A percentile compares a stretch with the other conserved stretches of the same genome.
These are phyloP conservation scores for Oidium heveae DNA, from an alignment of 2,329 filamentous ascomycete genomes.

Conservation along the genomic window DNA sequence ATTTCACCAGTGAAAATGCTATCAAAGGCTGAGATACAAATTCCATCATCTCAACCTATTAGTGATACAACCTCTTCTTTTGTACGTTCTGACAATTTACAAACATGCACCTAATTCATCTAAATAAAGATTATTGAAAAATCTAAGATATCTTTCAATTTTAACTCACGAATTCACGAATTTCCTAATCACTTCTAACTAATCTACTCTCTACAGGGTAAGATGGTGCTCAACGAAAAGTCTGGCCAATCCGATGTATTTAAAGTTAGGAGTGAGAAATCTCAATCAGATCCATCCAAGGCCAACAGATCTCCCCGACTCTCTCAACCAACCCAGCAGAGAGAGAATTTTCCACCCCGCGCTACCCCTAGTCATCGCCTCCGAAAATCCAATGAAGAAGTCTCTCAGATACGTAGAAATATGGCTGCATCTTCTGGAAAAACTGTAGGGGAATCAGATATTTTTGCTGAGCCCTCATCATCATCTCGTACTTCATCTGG, in stretches of 20 bases:
- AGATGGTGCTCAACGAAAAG: slow-evolving; percentile 27
- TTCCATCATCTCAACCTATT: slow-evolving; percentile 4
- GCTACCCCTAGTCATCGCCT: slow-evolving; percentile 25
- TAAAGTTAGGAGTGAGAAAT: slow-evolving; percentile 15
- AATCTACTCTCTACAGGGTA: background rate
- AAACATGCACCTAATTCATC: too few species aligned
- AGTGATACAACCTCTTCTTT: slow-evolving; percentile 45
- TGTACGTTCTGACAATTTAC: slow-evolving; percentile 27
- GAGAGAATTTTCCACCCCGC: slow-evolving; percentile 19
- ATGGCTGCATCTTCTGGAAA: slow-evolving; percentile 15
- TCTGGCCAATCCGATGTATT: slow-evolving; percentile 38
- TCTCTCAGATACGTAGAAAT: slow-evolving; percentile 23
- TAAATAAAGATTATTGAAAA: too few species aligned
- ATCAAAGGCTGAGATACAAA: slow-evolving; percentile 17
- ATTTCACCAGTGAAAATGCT: slow-evolving; percentile 6
- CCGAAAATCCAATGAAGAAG: slow-evolving; percentile 40
- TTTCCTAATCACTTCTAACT: background rate
- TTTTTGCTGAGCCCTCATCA: slow-evolving; percentile 15
- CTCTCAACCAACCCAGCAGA: slow-evolving; percentile 9
- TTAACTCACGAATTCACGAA: background rate
- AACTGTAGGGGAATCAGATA: slow-evolving; percentile 10
- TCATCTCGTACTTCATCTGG: slow-evolving; percentile 9
- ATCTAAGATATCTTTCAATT: too few species aligned
- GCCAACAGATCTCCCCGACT: slow-evolving; percentile 19
- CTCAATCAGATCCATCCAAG: slow-evolving; percentile 14